Conservation (phyloP, 129 eudicot genomes). For the Tagetes erecta region DNA sequence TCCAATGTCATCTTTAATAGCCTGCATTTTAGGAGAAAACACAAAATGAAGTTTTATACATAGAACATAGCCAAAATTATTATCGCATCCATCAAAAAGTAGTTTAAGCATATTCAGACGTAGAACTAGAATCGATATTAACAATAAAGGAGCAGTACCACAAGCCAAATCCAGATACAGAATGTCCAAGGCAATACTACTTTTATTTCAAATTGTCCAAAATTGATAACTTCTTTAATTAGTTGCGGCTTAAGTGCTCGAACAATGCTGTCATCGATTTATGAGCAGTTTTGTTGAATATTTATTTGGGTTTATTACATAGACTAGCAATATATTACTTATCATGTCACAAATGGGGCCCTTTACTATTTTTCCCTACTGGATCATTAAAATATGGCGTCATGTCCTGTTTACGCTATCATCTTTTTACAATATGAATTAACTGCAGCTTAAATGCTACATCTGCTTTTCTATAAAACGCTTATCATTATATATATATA, state of each 20-base stretch:
- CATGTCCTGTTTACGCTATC: too few relatives aligned
- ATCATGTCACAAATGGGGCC: background rate
- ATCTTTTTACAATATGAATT: too few relatives aligned
- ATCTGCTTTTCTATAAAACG: background rate
- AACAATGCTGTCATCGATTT: constrained; percentile 4
- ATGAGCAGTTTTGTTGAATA: background rate
- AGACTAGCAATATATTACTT: background rate
- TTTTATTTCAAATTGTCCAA: background rate
- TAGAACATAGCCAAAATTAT: background rate
- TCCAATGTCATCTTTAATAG: constrained; percentile 93
- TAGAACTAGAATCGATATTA: background rate
- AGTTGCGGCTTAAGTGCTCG: background rate
- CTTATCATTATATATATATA: background rate
- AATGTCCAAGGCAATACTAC: background rate
- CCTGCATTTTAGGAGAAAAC: constrained; percentile 46
- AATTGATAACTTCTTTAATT: background rate
- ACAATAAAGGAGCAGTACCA: constrained; percentile 11
- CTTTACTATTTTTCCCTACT: background rate
- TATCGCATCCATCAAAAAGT: constrained; percentile 8
- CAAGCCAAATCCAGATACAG: background rate
- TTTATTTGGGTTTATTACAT: background rate
- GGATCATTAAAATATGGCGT: background rate
- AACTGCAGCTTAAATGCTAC: too few relatives aligned
- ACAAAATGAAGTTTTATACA: constrained; percentile 9
- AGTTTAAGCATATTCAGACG: background rate